A percentile compares a stretch with the other conserved stretches of the same genome.
These are phyloP conservation scores for Pulicaria dysenterica DNA, from an alignment of 129 eudicot species.

Conservation along the genomic window DNA sequence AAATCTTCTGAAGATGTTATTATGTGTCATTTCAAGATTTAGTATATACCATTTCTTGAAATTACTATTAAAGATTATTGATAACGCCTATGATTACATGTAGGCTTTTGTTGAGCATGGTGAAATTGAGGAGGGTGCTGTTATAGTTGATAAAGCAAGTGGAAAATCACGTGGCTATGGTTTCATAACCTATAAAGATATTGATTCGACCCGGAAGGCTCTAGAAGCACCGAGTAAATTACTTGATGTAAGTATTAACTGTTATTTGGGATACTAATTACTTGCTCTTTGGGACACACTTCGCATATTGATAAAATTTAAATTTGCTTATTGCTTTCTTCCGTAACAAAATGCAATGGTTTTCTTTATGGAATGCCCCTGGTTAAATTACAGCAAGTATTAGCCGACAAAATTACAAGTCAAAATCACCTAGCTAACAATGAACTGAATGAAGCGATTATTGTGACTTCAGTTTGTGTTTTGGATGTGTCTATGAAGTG, in stretches of 20 bases:
- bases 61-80: background rate
- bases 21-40: slow-evolving; percentile 14
- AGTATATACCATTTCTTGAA: slow-evolving; percentile 6
- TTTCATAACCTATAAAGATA: slow-evolving; percentile 63
- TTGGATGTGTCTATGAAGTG: background rate
- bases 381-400: background rate
- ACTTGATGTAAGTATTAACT: slow-evolving; percentile 59
- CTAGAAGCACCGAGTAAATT: slow-evolving; percentile 64
- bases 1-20: background rate
- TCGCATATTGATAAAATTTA: background rate
- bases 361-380: background rate
- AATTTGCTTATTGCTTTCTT: background rate
- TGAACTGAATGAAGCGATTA: background rate
- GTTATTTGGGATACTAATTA: background rate
- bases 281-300: background rate
- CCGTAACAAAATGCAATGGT: background rate
- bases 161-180: slow-evolving; percentile 87
- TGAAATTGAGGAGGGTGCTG: slow-evolving; percentile 78
- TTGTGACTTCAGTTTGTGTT: background rate
- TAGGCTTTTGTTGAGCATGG: slow-evolving; percentile 72
- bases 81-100: background rate
- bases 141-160: slow-evolving; percentile 60
- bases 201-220: slow-evolving; percentile 63
- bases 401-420: background rate
- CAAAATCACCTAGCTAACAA: background rate